A percentile compares a stretch with the other conserved stretches of the same genome.
Evolutionary conservation across 345 rosid genomes (phyloP).

Genomic region (Gossypium sturtianum): DNA sequence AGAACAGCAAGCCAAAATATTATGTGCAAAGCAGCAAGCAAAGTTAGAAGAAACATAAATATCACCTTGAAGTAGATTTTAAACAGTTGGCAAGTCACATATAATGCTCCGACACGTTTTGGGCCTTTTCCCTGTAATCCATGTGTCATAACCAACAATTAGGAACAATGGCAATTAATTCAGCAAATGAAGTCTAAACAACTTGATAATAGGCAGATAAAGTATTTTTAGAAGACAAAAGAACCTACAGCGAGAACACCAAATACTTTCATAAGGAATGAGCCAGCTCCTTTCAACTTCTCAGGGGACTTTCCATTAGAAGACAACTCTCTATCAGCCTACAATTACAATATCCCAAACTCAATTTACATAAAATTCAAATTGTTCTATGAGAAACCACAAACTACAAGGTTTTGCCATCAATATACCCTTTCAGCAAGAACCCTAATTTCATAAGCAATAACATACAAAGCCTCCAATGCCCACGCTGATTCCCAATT

Average conservation of each 20-base stretch:
- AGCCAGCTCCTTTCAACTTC: slow-evolving; percentile 91
- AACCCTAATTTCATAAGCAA: slow-evolving; percentile 89
- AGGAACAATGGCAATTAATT: slow-evolving; percentile 1
- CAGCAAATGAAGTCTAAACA: slow-evolving; percentile 10
- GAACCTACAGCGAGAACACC: slow-evolving; percentile 92
- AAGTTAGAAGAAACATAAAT: slow-evolving; percentile 1
- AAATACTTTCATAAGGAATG: slow-evolving; percentile 91
- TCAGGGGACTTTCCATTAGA: slow-evolving; percentile 83
- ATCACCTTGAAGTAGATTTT: slow-evolving; percentile 89
- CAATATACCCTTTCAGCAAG: slow-evolving; percentile 88
- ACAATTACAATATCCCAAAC: slow-evolving; percentile 16
- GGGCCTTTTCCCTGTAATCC: slow-evolving; percentile 81
- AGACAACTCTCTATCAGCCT: slow-evolving; percentile 88
- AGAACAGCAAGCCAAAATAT: not conserved
- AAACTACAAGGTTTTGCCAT: not conserved
- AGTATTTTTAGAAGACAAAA: not conserved
- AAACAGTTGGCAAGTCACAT: slow-evolving; percentile 93
- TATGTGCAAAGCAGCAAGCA: not conserved
- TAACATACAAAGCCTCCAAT: slow-evolving; percentile 69
- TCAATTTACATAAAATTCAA: not conserved
- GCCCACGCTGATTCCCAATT: slow-evolving; percentile 99
- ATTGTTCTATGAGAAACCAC: not conserved
- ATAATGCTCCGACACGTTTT: slow-evolving; percentile 89
- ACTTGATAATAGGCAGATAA: slow-evolving; percentile 3
- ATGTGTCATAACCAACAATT: slow-evolving; percentile 7